Evolutionary conservation across 140 eudicot species (phyloP).

Genomic region (Stevia rebaudiana): DNA sequence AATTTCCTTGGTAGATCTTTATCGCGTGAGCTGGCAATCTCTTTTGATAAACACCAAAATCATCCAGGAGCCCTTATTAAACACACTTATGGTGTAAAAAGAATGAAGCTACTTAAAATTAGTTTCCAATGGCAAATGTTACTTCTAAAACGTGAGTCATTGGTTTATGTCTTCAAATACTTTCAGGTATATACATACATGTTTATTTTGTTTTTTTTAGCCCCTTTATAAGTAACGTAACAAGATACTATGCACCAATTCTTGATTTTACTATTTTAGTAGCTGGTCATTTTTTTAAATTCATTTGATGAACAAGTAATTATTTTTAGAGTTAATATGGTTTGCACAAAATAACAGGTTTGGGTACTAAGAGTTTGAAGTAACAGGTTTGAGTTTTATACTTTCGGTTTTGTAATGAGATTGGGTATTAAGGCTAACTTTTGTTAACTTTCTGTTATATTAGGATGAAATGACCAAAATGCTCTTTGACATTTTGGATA

Average conservation of each 20-base stretch:
- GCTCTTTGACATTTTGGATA: no score
- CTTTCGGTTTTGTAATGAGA: no score
- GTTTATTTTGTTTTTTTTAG: background rate
- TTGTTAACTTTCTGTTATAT: no score
- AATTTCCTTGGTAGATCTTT: constrained; percentile 50
- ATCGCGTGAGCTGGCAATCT: constrained; percentile 52
- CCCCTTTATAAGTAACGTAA: background rate
- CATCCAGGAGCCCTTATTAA: constrained; percentile 67
- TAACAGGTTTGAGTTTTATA: no score
- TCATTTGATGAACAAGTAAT: background rate
- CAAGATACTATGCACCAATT: background rate
- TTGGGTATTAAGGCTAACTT: no score
- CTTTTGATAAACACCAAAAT: constrained; percentile 40
- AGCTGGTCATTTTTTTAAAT: background rate
- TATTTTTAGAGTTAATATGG: no score
- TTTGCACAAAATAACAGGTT: no score
- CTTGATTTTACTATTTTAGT: background rate
- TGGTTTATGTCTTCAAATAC: constrained; percentile 58
- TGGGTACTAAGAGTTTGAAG: no score
- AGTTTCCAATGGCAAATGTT: constrained; percentile 72
- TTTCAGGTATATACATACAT: constrained; percentile 43
- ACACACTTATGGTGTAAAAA: constrained; percentile 48
- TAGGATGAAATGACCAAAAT: no score
- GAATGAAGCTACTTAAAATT: constrained; percentile 48
- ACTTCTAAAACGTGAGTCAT: constrained; percentile 61